Base-by-base conservation (phyloP, 805 yeast genomes). In the Yarrowia osloensis region DNA sequence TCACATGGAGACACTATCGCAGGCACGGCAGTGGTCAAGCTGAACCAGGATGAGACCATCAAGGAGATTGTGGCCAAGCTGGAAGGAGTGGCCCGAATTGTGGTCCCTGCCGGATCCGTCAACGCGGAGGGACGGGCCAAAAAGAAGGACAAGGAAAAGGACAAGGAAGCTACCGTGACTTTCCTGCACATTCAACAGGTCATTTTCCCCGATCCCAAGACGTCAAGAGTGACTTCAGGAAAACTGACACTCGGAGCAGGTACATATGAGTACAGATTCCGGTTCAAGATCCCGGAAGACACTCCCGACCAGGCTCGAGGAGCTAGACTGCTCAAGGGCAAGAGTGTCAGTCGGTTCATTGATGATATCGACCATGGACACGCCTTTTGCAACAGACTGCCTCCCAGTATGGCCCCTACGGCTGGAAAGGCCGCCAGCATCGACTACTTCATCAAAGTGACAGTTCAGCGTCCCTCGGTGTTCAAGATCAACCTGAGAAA, bases 401-500 rank as follows among this genome's bases (percentile, higher is more conserved):
- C 79, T 26, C 78, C 79, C 24, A 73, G 78, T 21, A 65, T 75
- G 22, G 70, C 75, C 3, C 52, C 66, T 24, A 77, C 74, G n/a
- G 22, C 72, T 62, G 71, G 71, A 37, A 70, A 69, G 40, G 61
- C 52, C 15, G 74, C 72, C 13, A 67, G 71, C 12, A 75, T 85
- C 61, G 78, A 80, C 67, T 87, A 87, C 73, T 86, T 82, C 72
- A 79, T 87, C 66, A 86, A 87, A 74, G 88, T 81, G 11, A 86
- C 90, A 0, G 86, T 86, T 47, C 84, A 83, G 67, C 73, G 87
- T 54, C 75, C 86, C 1, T 80, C 86, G 2, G 71, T 85, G 35
- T 76, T 84, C 67, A 81, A 81, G 66, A 62, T 79, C 29, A 86
- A 85, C 68, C 71, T 81, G 35, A 76, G 89, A 42, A 73, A 81